phyloP scores from a whole-genome alignment of 169 alveolate species.

The Cystoisospora suis region DNA sequence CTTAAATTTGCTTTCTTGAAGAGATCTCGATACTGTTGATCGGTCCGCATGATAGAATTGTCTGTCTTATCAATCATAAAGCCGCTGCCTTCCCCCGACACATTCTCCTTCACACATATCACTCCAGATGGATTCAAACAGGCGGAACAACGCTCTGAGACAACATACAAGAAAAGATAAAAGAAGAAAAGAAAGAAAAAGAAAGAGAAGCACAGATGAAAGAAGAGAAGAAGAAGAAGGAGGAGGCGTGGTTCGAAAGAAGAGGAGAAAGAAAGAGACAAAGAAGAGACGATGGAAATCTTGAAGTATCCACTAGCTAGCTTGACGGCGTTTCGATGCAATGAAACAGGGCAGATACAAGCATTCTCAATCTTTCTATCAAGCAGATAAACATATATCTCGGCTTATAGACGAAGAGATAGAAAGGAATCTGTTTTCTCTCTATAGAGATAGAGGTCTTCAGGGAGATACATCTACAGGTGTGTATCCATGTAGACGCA shows the following conservation, averaged over 20 bases:
- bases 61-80: slow-evolving; percentile 22
- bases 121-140: slow-evolving; percentile 69
- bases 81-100: not conserved
- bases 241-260: not conserved
- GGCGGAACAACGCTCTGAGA: slow-evolving; percentile 68
- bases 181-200: not conserved
- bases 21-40: slow-evolving; percentile 15
- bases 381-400: no score
- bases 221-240: not conserved
- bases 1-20: slow-evolving; percentile 10
- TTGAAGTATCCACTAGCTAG: not conserved
- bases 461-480: no score
- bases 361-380: no score
- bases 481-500: no score
- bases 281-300: not conserved
- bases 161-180: not conserved
- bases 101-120: slow-evolving; percentile 79
- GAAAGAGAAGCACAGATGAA: not conserved
- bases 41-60: slow-evolving; percentile 36
- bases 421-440: no score
- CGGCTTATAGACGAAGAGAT: no score
- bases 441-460: no score
- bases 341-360: no score
- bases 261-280: not conserved
- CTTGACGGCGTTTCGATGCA: no score